phyloP scores from a whole-genome alignment of 805 yeast species.

The Wickerhamiella vanderwaltii region DNA sequence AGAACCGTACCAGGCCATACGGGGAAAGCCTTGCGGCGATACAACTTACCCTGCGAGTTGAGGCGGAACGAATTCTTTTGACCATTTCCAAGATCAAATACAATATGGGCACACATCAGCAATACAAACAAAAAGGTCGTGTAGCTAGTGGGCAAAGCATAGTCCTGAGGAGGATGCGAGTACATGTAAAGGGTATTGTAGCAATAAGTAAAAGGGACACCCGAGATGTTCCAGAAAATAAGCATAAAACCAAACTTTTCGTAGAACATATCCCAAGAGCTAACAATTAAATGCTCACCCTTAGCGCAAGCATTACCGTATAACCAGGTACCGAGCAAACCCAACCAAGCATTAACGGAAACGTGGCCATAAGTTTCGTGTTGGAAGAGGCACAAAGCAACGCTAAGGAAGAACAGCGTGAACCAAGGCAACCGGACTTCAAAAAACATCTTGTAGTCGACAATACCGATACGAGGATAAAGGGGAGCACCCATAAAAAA shows the following conservation, averaged over 20 bases:
- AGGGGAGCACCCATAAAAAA: constrained; percentile 95
- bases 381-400: constrained; percentile 68
- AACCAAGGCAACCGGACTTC: constrained; percentile 98
- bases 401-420: constrained; percentile 63
- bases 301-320: constrained; percentile 96
- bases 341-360: constrained; percentile 59
- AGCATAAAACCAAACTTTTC: constrained; percentile 99
- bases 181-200: constrained; percentile 78
- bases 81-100: constrained; percentile 90
- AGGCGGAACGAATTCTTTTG: constrained; percentile 87
- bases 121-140: constrained; percentile 43
- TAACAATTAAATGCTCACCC: constrained; percentile 94
- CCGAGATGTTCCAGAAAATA: constrained; percentile 97
- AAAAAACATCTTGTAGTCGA: constrained; percentile 93
- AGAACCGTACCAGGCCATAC: constrained; percentile 75
- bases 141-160: constrained; percentile 56
- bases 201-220: constrained; percentile 96
- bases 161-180: constrained; percentile 74
- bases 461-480: constrained; percentile 86
- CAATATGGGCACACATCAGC: constrained; percentile 64
- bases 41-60: constrained; percentile 60
- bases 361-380: constrained; percentile 69
- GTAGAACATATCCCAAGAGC: constrained; percentile 99
- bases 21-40: constrained; percentile 81
- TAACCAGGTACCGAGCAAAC: constrained; percentile 78